phyloP scores from a whole-genome alignment of 179 eudicot genomes.

The Camellia oleifera region DNA sequence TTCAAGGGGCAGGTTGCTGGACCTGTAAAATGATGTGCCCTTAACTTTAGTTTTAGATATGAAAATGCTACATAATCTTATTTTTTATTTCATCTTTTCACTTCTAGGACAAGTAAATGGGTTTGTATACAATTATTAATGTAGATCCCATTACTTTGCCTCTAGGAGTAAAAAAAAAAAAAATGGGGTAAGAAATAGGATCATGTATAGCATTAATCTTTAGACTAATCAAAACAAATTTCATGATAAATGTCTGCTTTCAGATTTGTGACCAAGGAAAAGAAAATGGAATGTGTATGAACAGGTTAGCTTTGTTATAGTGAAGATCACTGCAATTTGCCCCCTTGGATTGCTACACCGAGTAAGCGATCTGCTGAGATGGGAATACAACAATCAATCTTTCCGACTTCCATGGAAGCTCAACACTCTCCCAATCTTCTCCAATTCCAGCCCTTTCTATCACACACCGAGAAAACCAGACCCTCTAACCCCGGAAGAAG shows the following conservation, averaged over 20 bases:
- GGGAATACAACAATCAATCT: conserved; percentile 66
- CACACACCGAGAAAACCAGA: conserved; percentile 44
- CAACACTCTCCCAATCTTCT: conserved; percentile 57
- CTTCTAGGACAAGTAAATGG: too few relatives aligned
- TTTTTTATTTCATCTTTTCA: too few relatives aligned
- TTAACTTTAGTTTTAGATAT: too few relatives aligned
- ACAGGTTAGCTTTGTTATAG: conserved; percentile 79
- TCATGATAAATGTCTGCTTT: too few relatives aligned
- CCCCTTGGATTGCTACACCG: conserved; percentile 52
- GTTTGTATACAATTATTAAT: too few relatives aligned
- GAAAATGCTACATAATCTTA: too few relatives aligned
- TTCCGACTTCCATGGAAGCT: conserved; percentile 84
- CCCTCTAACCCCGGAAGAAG: conserved; percentile 45
- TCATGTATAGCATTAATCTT: too few relatives aligned
- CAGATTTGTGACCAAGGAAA: too few relatives aligned
- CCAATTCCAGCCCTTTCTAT: conserved; percentile 29
- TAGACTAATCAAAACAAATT: too few relatives aligned
- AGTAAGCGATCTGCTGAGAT: conserved; percentile 73
- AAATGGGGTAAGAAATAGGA: too few relatives aligned
- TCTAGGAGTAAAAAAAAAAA: too few relatives aligned
- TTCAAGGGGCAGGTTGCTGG: background rate
- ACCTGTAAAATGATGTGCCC: background rate
- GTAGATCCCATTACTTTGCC: too few relatives aligned
- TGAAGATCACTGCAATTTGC: conserved; percentile 85
- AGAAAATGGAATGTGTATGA: conserved; percentile 9